Evolutionary conservation across 805 yeast genomes (phyloP).

Genomic region (Candida maris): DNA sequence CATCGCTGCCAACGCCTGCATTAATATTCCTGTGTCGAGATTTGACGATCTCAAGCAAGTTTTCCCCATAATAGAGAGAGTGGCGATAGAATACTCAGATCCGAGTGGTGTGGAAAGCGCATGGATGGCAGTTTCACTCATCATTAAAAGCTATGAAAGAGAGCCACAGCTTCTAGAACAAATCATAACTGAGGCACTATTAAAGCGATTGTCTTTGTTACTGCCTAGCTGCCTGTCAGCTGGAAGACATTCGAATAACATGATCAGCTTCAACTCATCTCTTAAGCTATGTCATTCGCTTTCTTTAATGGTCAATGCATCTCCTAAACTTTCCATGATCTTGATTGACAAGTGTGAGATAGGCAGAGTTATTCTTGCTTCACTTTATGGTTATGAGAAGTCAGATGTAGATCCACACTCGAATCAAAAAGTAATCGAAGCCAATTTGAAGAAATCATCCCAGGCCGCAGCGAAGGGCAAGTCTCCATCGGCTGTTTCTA

Average conservation of each 20-base stretch:
- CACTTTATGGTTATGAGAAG: slow-evolving; percentile 50
- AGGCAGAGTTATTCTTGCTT: slow-evolving; percentile 43
- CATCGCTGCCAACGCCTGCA: slow-evolving; percentile 69
- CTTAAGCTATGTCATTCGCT: slow-evolving; percentile 42
- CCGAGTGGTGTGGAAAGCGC: slow-evolving; percentile 56
- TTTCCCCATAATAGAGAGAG: slow-evolving; percentile 56
- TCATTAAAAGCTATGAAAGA: slow-evolving; percentile 46
- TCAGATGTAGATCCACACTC: slow-evolving; percentile 8
- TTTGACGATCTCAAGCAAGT: slow-evolving; percentile 50
- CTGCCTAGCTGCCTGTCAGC: slow-evolving; percentile 29
- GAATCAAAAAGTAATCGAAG: not conserved
- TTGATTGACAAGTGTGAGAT: slow-evolving; percentile 48
- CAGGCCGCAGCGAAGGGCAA: slow-evolving; percentile 1
- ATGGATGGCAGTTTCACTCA: slow-evolving; percentile 60
- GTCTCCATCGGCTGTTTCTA: slow-evolving; percentile 33
- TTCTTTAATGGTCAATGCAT: slow-evolving; percentile 41
- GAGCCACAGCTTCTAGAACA: slow-evolving; percentile 44
- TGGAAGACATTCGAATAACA: slow-evolving; percentile 22
- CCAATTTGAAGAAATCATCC: not conserved
- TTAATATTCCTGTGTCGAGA: slow-evolving; percentile 40
- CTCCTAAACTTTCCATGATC: slow-evolving; percentile 38
- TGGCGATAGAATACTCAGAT: slow-evolving; percentile 55
- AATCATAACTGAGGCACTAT: slow-evolving; percentile 35
- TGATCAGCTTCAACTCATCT: slow-evolving; percentile 36
- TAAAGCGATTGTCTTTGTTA: slow-evolving; percentile 29